These are phyloP conservation scores for Aspergillus sp. DNA, from an alignment of 2,329 filamentous ascomycete genomes.

Conservation along the genomic window DNA sequence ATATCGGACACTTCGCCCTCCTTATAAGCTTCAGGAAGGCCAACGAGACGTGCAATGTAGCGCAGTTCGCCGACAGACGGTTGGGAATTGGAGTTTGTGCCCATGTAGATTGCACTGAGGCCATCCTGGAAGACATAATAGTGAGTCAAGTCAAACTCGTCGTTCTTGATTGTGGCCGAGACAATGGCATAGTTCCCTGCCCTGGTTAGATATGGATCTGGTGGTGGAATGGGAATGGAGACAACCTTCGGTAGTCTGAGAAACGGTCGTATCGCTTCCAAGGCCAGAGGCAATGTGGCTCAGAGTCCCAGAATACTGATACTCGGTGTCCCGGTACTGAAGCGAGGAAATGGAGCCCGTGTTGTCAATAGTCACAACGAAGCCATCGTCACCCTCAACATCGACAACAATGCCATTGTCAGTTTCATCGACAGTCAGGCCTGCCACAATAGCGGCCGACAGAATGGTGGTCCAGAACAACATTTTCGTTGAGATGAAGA, in stretches of 20 bases:
- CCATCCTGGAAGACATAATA: constrained; percentile 6
- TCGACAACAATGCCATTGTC: constrained; percentile 4
- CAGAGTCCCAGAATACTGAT: background rate
- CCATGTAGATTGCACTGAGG: constrained; percentile 5
- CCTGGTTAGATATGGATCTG: background rate
- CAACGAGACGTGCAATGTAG: constrained; percentile 3
- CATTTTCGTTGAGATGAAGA: background rate
- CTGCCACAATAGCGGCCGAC: background rate
- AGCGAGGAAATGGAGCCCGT: background rate
- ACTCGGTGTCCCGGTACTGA: background rate
- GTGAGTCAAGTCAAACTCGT: constrained; percentile 1
- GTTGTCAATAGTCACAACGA: constrained; percentile 1
- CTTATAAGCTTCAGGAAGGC: background rate
- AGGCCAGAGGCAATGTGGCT: constrained; percentile 1
- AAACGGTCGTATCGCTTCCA: background rate
- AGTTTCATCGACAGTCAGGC: background rate
- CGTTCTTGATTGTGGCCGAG: background rate
- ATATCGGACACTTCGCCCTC: background rate
- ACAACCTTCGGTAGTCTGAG: background rate
- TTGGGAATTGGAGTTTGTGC: background rate
- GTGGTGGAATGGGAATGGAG: background rate
- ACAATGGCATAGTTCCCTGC: background rate
- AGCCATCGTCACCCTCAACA: background rate
- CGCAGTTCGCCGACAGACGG: constrained; percentile 3
- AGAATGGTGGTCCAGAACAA: background rate